These are phyloP conservation scores for Phytophthora quininea DNA, from an alignment of 352 stramenopile genomes.

Conservation along the genomic window DNA sequence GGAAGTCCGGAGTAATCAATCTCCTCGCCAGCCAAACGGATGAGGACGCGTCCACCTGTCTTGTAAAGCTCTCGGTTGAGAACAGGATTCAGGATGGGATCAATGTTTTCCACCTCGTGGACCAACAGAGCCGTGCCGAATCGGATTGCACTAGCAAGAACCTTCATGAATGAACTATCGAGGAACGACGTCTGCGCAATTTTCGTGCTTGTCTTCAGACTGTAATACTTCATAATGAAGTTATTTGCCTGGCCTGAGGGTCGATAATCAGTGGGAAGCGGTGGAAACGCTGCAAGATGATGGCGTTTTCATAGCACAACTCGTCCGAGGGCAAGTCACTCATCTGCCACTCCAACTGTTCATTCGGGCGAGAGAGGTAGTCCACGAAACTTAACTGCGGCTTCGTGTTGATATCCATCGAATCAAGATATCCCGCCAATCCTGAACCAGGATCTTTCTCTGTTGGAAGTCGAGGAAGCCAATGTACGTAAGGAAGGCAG, in stretches of 20 bases:
- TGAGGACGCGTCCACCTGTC: slow-evolving; percentile 97
- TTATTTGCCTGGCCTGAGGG: slow-evolving; percentile 96
- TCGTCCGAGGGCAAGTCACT: slow-evolving; percentile 97
- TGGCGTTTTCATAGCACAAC: slow-evolving; percentile 99
- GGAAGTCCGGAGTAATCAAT: slow-evolving; percentile 99
- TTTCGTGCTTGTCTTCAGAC: slow-evolving; percentile 88
- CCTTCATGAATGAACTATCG: slow-evolving; percentile 99
- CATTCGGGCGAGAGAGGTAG: slow-evolving; percentile 95
- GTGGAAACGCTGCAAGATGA: slow-evolving; percentile 97
- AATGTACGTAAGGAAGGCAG: slow-evolving; percentile 98
- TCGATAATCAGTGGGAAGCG: slow-evolving; percentile 99
- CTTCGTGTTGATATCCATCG: slow-evolving; percentile 90
- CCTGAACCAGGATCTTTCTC: slow-evolving; percentile 92
- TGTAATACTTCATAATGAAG: slow-evolving; percentile 99
- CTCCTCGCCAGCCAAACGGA: slow-evolving; percentile 98
- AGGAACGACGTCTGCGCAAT: slow-evolving; percentile 99
- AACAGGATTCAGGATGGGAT: slow-evolving; percentile 99
- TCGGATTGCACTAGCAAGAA: slow-evolving; percentile 98
- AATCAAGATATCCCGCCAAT: slow-evolving; percentile 96
- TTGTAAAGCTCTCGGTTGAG: slow-evolving; percentile 99
- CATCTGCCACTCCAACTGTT: slow-evolving; percentile 95
- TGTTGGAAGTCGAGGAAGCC: slow-evolving; percentile 99
- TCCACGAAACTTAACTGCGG: slow-evolving; percentile 93
- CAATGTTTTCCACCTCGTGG: slow-evolving; percentile 99
- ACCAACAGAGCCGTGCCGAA: slow-evolving; percentile 99